Percentiles rank a stretch among this genome's conserved stretches.
Conservation (phyloP, 192 early-diverging fungal genomes). For the Linnemannia zychae region DNA sequence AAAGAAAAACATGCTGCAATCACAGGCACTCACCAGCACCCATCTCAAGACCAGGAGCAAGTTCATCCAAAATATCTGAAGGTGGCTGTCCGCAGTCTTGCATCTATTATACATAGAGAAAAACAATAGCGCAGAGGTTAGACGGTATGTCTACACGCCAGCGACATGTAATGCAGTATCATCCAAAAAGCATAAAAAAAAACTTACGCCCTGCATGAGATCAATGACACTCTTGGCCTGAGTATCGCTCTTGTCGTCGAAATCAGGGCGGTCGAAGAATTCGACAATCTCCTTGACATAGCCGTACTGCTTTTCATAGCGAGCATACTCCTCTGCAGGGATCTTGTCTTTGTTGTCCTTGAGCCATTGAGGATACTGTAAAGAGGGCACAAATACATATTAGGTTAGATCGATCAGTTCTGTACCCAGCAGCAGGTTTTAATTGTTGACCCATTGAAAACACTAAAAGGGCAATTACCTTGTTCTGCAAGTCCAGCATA, state of each 20-base stretch:
- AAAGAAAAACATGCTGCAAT: background rate
- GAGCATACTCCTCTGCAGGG: slow-evolving; percentile 76
- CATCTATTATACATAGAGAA: slow-evolving; percentile 73
- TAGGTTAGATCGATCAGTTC: background rate
- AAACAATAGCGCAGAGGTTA: background rate
- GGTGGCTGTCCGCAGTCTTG: slow-evolving; percentile 98
- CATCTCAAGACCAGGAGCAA: slow-evolving; percentile 93
- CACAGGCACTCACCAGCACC: slow-evolving; percentile 57
- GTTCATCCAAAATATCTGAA: slow-evolving; percentile 85
- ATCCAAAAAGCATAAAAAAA: slow-evolving; percentile 1
- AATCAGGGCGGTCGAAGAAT: slow-evolving; percentile 81
- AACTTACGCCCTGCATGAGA: slow-evolving; percentile 90
- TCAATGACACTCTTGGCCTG: slow-evolving; percentile 82
- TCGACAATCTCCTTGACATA: slow-evolving; percentile 86
- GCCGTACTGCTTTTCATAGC: slow-evolving; percentile 83
- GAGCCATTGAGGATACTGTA: slow-evolving; percentile 92
- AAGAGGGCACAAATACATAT: background rate
- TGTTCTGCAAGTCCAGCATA: slow-evolving; percentile 88
- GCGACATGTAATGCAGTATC: background rate
- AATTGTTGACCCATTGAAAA: background rate
- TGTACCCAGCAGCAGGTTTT: background rate
- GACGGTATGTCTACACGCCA: background rate
- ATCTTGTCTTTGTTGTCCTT: slow-evolving; percentile 82
- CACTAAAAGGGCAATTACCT: slow-evolving; percentile 61
- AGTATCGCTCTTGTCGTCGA: slow-evolving; percentile 77